These are phyloP conservation scores for Lactarius sp. DNA, from an alignment of 768 basidiomycete species.

Conservation along the genomic window DNA sequence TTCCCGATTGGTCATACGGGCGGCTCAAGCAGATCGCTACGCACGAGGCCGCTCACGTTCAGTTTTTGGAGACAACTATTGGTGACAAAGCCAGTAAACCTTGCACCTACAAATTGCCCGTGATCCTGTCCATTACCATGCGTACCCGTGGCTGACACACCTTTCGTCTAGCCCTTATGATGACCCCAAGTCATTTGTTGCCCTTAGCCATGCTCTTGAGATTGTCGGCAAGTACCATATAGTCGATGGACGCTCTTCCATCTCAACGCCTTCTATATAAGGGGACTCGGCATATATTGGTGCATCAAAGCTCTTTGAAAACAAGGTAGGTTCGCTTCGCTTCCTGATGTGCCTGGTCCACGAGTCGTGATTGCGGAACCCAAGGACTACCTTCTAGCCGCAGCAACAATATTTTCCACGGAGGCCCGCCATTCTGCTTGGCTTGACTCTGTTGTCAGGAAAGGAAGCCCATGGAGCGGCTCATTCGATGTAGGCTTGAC, in stretches of 20 bases:
- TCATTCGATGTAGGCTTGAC: slow-evolving; percentile 43
- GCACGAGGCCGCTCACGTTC: slow-evolving; percentile 42
- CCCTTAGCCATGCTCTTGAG: slow-evolving; percentile 49
- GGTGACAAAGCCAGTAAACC: slow-evolving; percentile 36
- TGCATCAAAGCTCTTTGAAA: slow-evolving; percentile 43
- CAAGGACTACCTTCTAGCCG: slow-evolving; percentile 45
- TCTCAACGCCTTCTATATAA: neutral
- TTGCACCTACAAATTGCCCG: slow-evolving; percentile 39
- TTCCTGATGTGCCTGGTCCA: slow-evolving; percentile 23
- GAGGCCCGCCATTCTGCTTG: slow-evolving; percentile 64
- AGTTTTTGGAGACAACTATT: slow-evolving; percentile 34
- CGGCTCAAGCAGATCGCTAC: slow-evolving; percentile 35
- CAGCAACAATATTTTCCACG: slow-evolving; percentile 51
- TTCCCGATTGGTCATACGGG: slow-evolving; percentile 36
- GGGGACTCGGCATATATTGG: slow-evolving; percentile 51
- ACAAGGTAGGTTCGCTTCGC: slow-evolving; percentile 36
- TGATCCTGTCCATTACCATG: neutral
- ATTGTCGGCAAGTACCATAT: slow-evolving; percentile 36
- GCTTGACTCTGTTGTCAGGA: slow-evolving; percentile 47
- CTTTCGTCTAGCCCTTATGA: slow-evolving; percentile 38
- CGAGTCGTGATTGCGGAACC: neutral
- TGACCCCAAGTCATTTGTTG: slow-evolving; percentile 45
- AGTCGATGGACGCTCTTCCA: neutral
- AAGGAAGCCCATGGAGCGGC: slow-evolving; percentile 50
- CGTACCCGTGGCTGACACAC: neutral